A percentile compares a stretch with the other conserved stretches of the same genome.
These are phyloP conservation scores for Candida ovalis DNA, from an alignment of 805 yeast genomes.

Conservation along the genomic window DNA sequence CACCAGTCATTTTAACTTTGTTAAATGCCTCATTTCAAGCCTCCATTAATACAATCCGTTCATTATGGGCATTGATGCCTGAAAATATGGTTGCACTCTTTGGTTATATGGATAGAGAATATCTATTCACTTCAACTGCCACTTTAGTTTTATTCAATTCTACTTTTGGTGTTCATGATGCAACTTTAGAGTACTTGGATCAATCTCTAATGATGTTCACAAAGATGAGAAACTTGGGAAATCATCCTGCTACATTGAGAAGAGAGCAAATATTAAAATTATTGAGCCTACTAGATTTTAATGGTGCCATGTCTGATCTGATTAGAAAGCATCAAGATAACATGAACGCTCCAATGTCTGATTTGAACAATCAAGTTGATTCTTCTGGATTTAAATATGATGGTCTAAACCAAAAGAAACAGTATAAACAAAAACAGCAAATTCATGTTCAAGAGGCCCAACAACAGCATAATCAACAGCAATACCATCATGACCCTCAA, in stretches of 20 bases:
- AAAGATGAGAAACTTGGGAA: conserved; percentile 72
- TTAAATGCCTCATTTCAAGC: conserved; percentile 78
- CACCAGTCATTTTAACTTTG: conserved; percentile 62
- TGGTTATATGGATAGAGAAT: conserved; percentile 86
- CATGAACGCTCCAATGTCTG: conserved; percentile 23
- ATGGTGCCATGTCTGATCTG: conserved; percentile 56
- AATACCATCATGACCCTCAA: neutral
- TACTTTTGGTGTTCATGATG: conserved; percentile 78
- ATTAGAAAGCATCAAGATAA: conserved; percentile 57
- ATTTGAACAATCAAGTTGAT: conserved; percentile 14
- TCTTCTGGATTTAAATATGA: conserved; percentile 13
- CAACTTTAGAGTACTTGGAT: conserved; percentile 66
- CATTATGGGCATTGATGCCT: conserved; percentile 70
- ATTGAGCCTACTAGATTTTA: conserved; percentile 63
- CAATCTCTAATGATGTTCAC: conserved; percentile 69
- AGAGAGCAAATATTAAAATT: conserved; percentile 67
- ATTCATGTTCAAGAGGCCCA: too few species aligned
- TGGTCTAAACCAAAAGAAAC: neutral
- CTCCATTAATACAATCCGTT: conserved; percentile 68
- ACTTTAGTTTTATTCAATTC: conserved; percentile 71
- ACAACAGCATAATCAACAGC: neutral
- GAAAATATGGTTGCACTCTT: conserved; percentile 81
- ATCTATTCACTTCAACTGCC: conserved; percentile 71
- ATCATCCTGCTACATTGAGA: conserved; percentile 74
- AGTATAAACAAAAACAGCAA: too few species aligned